Percentiles rank a stretch among this genome's conserved stretches.
These are phyloP conservation scores for Drosera capensis DNA, from an alignment of 148 eudicot species.

Conservation along the genomic window DNA sequence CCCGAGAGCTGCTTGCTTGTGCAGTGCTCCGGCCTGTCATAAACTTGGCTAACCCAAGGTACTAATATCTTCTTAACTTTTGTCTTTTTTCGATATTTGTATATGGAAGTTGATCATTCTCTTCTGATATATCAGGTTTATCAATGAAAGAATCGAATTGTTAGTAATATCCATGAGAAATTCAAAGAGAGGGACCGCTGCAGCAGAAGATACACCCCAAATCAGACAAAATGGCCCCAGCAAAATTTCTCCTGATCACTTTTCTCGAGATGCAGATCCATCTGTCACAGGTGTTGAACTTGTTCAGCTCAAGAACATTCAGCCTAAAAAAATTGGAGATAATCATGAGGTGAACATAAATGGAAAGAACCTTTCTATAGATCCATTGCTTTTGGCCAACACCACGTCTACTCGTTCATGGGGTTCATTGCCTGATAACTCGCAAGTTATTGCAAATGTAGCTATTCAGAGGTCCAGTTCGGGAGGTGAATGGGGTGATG, in stretches of 20 bases:
- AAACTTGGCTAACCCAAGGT: conserved; percentile 91
- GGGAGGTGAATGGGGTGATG: conserved; percentile 76
- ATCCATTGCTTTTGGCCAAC: conserved; percentile 74
- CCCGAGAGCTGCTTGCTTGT: conserved; percentile 91
- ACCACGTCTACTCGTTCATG: conserved; percentile 71
- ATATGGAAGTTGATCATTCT: neutral
- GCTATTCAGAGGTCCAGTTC: conserved; percentile 33
- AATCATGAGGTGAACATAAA: conserved; percentile 20
- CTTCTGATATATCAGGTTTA: conserved; percentile 45
- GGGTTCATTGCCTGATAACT: conserved; percentile 38
- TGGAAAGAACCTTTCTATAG: conserved; percentile 35
- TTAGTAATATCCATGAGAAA: conserved; percentile 41
- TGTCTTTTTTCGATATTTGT: neutral
- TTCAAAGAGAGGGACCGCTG: conserved; percentile 30
- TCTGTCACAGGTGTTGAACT: conserved; percentile 82
- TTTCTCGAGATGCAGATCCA: conserved; percentile 54
- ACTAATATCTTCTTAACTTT: conserved; percentile 3
- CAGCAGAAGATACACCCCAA: conserved; percentile 16
- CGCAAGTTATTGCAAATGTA: conserved; percentile 19
- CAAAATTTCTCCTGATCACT: conserved; percentile 37
- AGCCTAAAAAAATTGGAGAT: conserved; percentile 19
- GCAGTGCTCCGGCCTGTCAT: conserved; percentile 74
- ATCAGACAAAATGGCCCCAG: conserved; percentile 32
- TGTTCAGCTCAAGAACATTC: conserved; percentile 44
- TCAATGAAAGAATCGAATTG: conserved; percentile 90